phyloP scores from a whole-genome alignment of 2,329 filamentous ascomycete genomes.

The Sporothrix pseudoabietina region DNA sequence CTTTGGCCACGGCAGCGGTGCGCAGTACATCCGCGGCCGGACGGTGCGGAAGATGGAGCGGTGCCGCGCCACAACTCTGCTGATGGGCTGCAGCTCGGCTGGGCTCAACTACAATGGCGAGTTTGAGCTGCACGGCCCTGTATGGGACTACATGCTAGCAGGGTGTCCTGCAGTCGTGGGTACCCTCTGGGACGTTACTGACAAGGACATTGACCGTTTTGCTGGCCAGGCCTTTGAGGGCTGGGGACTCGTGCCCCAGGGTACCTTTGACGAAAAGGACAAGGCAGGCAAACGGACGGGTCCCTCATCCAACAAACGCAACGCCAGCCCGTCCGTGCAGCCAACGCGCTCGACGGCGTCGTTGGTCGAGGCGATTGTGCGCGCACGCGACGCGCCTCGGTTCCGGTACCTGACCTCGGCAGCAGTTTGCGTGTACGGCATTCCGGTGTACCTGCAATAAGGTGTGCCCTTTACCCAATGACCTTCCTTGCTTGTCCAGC shows the following conservation, averaged over 20 bases:
- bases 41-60: constrained; percentile 74
- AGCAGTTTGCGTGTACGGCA: constrained; percentile 90
- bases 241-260: constrained; percentile 73
- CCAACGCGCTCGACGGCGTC: constrained; percentile 45
- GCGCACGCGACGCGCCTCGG: constrained; percentile 75
- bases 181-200: constrained; percentile 96
- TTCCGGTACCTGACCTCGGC: constrained; percentile 92
- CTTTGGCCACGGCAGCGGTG: constrained; percentile 93
- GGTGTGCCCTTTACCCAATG: not conserved
- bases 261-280: constrained; percentile 46
- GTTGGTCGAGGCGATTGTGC: constrained; percentile 79
- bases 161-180: constrained; percentile 85
- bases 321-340: not conserved
- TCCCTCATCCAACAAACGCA: constrained; percentile 28
- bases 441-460: constrained; percentile 75
- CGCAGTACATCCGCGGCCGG: constrained; percentile 87
- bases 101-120: constrained; percentile 77
- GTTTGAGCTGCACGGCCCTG: constrained; percentile 88
- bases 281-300: not conserved
- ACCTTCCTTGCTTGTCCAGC: not conserved
- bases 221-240: constrained; percentile 75
- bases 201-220: constrained; percentile 95
- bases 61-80: constrained; percentile 75
- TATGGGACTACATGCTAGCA: constrained; percentile 88
- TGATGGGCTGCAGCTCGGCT: constrained; percentile 94